A percentile compares a stretch with the other conserved stretches of the same genome.
Evolutionary conservation across 2,329 filamentous ascomycete species (phyloP).

Genomic region (Colletotrichum lentis): DNA sequence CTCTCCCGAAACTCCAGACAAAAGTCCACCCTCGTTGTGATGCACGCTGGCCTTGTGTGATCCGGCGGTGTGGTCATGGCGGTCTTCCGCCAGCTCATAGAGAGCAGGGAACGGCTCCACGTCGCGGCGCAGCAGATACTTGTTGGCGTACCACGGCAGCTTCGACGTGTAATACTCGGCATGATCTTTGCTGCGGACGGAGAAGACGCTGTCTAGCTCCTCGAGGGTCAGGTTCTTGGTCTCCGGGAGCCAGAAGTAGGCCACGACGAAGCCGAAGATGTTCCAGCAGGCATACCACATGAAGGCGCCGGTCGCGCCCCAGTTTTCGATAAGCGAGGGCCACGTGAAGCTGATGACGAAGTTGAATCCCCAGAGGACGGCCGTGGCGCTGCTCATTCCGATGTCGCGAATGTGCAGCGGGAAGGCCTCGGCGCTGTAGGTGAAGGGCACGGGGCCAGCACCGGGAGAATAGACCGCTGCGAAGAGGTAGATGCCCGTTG

Average conservation of each 20-base stretch:
- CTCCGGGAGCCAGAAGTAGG: slow-evolving; percentile 48
- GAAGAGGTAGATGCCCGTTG: slow-evolving; percentile 52
- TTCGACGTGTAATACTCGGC: slow-evolving; percentile 45
- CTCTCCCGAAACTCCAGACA: neutral
- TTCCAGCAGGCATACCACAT: slow-evolving; percentile 52
- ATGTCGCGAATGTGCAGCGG: slow-evolving; percentile 64
- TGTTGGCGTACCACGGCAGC: slow-evolving; percentile 47
- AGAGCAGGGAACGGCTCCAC: slow-evolving; percentile 45
- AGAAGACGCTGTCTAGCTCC: slow-evolving; percentile 48
- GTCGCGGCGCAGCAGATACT: slow-evolving; percentile 43
- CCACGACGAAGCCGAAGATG: slow-evolving; percentile 46
- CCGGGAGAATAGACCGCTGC: slow-evolving; percentile 57
- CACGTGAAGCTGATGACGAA: slow-evolving; percentile 50
- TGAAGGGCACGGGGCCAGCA: slow-evolving; percentile 66
- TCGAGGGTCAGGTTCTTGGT: slow-evolving; percentile 49
- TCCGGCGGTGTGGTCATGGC: neutral
- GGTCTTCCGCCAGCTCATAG: slow-evolving; percentile 43
- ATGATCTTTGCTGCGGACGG: slow-evolving; percentile 45
- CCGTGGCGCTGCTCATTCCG: slow-evolving; percentile 58
- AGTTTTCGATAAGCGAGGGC: slow-evolving; percentile 40
- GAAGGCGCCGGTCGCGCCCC: slow-evolving; percentile 49
- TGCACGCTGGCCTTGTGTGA: slow-evolving; percentile 1
- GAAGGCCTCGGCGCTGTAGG: slow-evolving; percentile 67
- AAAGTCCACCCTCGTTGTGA: slow-evolving; percentile 9
- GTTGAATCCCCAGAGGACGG: slow-evolving; percentile 53